phyloP scores from a whole-genome alignment of 2,329 filamentous ascomycete genomes.

The Bipolaris bicolor region DNA sequence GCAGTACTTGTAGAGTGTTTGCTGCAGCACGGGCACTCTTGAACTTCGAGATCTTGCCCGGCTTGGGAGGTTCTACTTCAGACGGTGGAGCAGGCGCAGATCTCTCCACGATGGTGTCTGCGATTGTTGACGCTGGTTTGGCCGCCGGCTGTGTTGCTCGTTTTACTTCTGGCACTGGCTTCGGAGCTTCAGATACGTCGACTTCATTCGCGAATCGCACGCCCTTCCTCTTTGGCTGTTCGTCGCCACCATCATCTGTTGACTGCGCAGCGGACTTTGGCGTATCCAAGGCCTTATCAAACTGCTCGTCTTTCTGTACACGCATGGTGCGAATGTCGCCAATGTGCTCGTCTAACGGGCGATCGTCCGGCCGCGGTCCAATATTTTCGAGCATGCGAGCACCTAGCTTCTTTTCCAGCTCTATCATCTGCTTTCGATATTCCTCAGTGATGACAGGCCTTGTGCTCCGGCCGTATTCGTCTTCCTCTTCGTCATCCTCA shows the following conservation, averaged over 20 bases:
- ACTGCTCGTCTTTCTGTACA: constrained; percentile 49
- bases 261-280: constrained; percentile 3
- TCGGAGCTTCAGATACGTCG: constrained; percentile 66
- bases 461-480: constrained; percentile 76
- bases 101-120: constrained; percentile 46
- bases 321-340: constrained; percentile 65
- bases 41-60: constrained; percentile 51
- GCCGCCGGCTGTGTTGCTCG: constrained; percentile 2
- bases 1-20: constrained; percentile 24
- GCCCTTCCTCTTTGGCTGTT: constrained; percentile 61
- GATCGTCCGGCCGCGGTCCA: constrained; percentile 54
- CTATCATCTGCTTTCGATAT: constrained; percentile 82
- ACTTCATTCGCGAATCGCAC: constrained; percentile 80
- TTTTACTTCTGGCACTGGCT: constrained; percentile 31
- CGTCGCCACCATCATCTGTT: constrained; percentile 9
- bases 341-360: constrained; percentile 54
- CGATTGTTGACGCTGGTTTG: constrained; percentile 35
- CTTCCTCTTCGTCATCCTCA: constrained; percentile 71
- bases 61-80: constrained; percentile 27
- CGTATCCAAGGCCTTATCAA: constrained; percentile 31
- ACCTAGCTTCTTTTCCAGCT: constrained; percentile 79
- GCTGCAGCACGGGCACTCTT: constrained; percentile 42
- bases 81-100: constrained; percentile 17
- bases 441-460: constrained; percentile 71
- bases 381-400: constrained; percentile 63